These are phyloP conservation scores for Aspergillus sp. DNA, from an alignment of 2,329 filamentous ascomycete species.

Conservation along the genomic window DNA sequence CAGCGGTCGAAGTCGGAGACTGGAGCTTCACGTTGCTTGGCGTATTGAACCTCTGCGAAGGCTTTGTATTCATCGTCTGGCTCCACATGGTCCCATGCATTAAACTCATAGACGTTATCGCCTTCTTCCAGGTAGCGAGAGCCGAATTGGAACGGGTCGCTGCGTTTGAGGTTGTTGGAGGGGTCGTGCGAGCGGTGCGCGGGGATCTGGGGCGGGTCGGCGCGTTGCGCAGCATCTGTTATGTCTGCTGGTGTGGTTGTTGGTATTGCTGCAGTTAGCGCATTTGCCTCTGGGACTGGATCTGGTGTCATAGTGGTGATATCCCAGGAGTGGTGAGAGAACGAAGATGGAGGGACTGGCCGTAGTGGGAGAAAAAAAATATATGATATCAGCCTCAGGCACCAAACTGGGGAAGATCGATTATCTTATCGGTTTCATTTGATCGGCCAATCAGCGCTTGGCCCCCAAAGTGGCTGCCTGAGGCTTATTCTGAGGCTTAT, in stretches of 20 bases:
- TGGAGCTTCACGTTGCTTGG: conserved; percentile 73
- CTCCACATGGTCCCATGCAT: conserved; percentile 97
- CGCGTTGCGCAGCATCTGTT: conserved; percentile 33
- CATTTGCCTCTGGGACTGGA: neutral
- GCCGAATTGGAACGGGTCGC: conserved; percentile 91
- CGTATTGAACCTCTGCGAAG: conserved; percentile 77
- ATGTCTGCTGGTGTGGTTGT: conserved; percentile 14
- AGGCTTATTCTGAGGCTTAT: conserved; percentile 2
- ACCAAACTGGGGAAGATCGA: neutral
- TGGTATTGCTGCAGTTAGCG: neutral
- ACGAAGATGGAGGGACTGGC: conserved; percentile 2
- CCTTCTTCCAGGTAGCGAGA: conserved; percentile 73
- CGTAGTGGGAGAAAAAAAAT: conserved; percentile 7
- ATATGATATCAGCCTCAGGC: conserved; percentile 2
- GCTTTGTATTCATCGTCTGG: conserved; percentile 81
- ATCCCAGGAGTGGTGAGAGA: neutral
- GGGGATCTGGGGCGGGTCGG: conserved; percentile 41
- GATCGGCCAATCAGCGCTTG: conserved; percentile 14
- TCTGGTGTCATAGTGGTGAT: neutral
- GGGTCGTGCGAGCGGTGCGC: conserved; percentile 62
- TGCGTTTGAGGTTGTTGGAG: conserved; percentile 70
- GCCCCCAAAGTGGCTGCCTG: conserved; percentile 23
- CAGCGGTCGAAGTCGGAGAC: conserved; percentile 88
- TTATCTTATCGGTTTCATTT: neutral
- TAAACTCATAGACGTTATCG: conserved; percentile 93